Evolutionary conservation across 768 basidiomycete species (phyloP), one percentile per base, ranked within the genome.

Genomic region (Suillus luteus): DNA sequence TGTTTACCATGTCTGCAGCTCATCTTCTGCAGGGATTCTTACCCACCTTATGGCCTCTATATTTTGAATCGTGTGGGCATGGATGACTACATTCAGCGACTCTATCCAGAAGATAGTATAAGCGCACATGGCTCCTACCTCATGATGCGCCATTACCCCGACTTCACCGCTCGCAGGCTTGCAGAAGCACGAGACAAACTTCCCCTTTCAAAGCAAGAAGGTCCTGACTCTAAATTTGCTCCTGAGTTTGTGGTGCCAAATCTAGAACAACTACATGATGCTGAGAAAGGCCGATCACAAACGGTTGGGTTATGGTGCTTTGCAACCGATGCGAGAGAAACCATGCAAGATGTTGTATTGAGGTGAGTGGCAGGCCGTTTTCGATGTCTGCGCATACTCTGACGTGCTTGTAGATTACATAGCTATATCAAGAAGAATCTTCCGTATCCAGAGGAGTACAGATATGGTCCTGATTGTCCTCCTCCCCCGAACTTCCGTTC

Each of bases 1-100:
- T 61, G 19, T 61, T n/a, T 52, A n/a, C 44, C 0, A 37, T 24
- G 7, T 51, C 52, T 35, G 22, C 8, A 7, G n/a, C 22, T 52
- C 10, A 58, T 58, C 9, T 66, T 59, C 40, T 68, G 19, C 68
- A 93, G 92, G 70, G 83, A 87, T 62, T 81, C 85, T 35, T 92
- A 92, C 73, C 92, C 92, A 3, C 88, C 88, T 19, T 93, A 94
- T 69, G 93, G 93, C 8, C 87, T 92, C 70, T 94, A 89, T 72
- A 88, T 94, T 65, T 82, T 94, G 68, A 94, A 94, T 73, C 87
- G 92, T 60, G 85, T 88, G 71, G 91, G 91, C 35, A 87, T 84
- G 76, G 86, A 89, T 49, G 93, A 93, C 71, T 91, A 91, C 72
- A 84, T 87, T 62, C 86, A 90, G 64, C 83, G 83, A 40, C 80